Percentiles rank a stretch among this genome's conserved stretches.
Conservation (phyloP, 257 asterid genomes). For the Solanum chmielewskii region DNA sequence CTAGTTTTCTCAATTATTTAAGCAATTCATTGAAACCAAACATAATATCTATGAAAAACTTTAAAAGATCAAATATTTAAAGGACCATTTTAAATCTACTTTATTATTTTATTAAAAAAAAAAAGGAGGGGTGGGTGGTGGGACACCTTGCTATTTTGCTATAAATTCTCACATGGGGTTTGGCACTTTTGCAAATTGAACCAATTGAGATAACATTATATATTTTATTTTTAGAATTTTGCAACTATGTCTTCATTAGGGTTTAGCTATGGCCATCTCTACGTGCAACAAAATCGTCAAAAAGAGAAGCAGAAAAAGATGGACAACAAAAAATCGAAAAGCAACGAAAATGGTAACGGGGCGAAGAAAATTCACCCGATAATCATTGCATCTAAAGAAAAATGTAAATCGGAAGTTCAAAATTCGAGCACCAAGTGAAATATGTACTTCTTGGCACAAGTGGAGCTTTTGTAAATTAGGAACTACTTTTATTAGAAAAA, state of each 20-base stretch:
- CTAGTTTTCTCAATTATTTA: no score
- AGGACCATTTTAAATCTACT: not conserved
- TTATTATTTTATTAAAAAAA: not conserved
- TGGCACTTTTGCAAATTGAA: not conserved
- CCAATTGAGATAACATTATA: not conserved
- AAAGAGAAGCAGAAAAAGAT: not conserved
- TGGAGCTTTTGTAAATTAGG: not conserved
- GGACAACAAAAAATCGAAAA: not conserved
- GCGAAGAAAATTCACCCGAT: not conserved
- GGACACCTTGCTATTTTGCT: not conserved
- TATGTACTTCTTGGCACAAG: not conserved
- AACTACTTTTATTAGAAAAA: not conserved
- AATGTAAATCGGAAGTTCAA: not conserved
- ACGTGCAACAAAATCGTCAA: not conserved
- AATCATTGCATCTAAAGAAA: not conserved
- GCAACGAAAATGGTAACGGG: not conserved
- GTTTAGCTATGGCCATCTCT: not conserved
- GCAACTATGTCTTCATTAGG: not conserved
- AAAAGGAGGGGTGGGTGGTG: not conserved
- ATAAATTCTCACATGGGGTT: not conserved
- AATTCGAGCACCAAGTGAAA: not conserved
- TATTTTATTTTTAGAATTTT: not conserved
- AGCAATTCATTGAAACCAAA: not conserved
- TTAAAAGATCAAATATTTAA: not conserved
- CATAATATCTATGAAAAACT: no score